phyloP scores from a whole-genome alignment of 441 rosid genomes.

The Syzygium malaccense region DNA sequence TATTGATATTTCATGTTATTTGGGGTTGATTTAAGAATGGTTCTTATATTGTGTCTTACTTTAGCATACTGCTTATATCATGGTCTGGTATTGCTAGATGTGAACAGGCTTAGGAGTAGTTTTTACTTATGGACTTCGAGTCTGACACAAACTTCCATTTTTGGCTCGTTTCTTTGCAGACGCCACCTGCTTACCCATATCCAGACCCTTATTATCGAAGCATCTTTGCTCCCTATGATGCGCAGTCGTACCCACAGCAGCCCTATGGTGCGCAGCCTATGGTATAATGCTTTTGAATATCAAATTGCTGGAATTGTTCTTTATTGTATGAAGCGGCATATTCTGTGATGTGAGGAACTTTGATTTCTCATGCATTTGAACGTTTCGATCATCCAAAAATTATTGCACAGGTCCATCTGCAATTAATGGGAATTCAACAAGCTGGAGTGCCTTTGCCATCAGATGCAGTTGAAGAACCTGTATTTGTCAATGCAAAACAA shows the following conservation, averaged over 20 bases:
- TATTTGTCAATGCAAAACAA: constrained; percentile 93
- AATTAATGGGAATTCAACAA: constrained; percentile 95
- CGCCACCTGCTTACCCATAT: constrained; percentile 67
- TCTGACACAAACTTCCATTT: not conserved
- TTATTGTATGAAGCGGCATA: not conserved
- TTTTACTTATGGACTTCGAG: constrained; percentile 5
- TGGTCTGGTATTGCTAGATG: not conserved
- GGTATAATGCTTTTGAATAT: constrained; percentile 21
- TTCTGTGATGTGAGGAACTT: not conserved
- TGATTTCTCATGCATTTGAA: not conserved
- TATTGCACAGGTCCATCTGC: constrained; percentile 63
- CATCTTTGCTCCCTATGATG: constrained; percentile 78
- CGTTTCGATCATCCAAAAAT: not conserved
- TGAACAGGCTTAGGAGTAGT: not conserved
- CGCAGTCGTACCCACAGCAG: constrained; percentile 66
- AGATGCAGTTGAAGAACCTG: constrained; percentile 91
- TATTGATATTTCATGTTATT: not conserved
- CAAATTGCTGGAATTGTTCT: not conserved
- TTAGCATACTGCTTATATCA: not conserved
- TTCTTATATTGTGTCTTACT: not conserved
- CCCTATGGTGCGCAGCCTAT: constrained; percentile 72
- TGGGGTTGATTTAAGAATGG: not conserved
- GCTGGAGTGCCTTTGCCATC: constrained; percentile 92
- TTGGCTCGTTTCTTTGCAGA: constrained; percentile 42
- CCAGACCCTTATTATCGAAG: constrained; percentile 94